Evolutionary conservation across 345 rosid species (phyloP).

Genomic region (Odontarrhena argentea): DNA sequence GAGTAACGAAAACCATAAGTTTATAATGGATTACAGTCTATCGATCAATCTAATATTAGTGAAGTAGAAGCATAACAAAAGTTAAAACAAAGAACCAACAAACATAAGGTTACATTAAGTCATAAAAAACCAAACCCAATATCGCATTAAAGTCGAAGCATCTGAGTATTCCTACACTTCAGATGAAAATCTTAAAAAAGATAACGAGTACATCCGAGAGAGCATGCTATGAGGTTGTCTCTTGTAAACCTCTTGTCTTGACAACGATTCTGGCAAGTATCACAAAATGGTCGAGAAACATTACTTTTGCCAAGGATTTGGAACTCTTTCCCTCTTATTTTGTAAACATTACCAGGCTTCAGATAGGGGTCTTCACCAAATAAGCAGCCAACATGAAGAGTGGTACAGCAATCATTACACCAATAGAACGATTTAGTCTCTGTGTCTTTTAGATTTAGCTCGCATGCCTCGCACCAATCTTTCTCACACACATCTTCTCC

Average conservation of each 20-base stretch:
- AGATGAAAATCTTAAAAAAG: too few relatives aligned
- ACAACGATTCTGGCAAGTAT: neutral
- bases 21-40: too few relatives aligned
- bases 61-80: too few relatives aligned
- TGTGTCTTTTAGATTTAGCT: neutral
- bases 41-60: too few relatives aligned
- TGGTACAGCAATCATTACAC: neutral
- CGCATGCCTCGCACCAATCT: conserved; percentile 15
- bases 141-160: too few relatives aligned
- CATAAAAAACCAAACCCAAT: too few relatives aligned
- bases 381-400: neutral
- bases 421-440: neutral
- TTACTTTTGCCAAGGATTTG: neutral
- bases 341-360: neutral
- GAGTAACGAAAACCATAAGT: too few relatives aligned
- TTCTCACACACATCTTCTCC: neutral
- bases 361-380: neutral
- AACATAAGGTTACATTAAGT: too few relatives aligned
- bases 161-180: too few relatives aligned
- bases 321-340: too few relatives aligned
- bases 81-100: too few relatives aligned
- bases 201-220: neutral
- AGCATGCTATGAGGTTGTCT: neutral
- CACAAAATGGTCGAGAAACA: neutral
- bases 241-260: neutral